Percentiles rank a stretch among this genome's conserved stretches.
These are phyloP conservation scores for Pascua guehoae DNA, from an alignment of 1,284 basidiomycete species.

Conservation along the genomic window DNA sequence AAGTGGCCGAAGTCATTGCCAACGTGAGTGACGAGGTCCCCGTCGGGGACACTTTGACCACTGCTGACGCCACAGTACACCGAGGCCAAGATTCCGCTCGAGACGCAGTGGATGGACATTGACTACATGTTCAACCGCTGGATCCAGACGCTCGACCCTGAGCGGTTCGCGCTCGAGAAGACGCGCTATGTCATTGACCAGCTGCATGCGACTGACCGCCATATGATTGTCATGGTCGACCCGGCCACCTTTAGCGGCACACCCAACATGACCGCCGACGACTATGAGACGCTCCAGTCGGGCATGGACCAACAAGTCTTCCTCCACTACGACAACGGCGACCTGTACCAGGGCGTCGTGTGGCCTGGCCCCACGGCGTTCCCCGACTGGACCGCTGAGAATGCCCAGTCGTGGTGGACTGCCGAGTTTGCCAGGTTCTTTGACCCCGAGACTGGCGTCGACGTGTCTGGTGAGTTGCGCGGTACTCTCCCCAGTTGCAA, in stretches of 20 bases:
- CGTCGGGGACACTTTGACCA: no score
- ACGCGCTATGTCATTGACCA: slow-evolving; percentile 64
- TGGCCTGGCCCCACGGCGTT: slow-evolving; percentile 68
- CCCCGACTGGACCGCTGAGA: slow-evolving; percentile 64
- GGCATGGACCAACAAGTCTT: slow-evolving; percentile 59
- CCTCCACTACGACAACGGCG: slow-evolving; percentile 61
- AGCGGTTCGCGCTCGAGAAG: slow-evolving; percentile 62
- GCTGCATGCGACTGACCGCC: slow-evolving; percentile 60
- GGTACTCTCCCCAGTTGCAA: no score
- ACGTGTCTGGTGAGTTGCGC: slow-evolving; percentile 6
- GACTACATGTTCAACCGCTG: slow-evolving; percentile 67
- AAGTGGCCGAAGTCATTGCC: slow-evolving; percentile 32
- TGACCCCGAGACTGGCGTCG: slow-evolving; percentile 29
- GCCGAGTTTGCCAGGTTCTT: slow-evolving; percentile 63
- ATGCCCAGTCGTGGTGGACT: slow-evolving; percentile 59
- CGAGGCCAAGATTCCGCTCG: slow-evolving; percentile 21
- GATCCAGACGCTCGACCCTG: slow-evolving; percentile 64
- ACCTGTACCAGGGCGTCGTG: slow-evolving; percentile 61
- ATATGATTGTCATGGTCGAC: slow-evolving; percentile 65
- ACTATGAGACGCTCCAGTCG: slow-evolving; percentile 58
- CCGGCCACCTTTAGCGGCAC: slow-evolving; percentile 57
- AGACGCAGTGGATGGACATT: slow-evolving; percentile 30
- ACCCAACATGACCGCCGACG: slow-evolving; percentile 30
- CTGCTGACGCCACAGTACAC: slow-evolving; percentile 17
- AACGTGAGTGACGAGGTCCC: slow-evolving; percentile 16